phyloP scores from a whole-genome alignment of 2,329 filamentous ascomycete genomes.

The Penicillium sp. region DNA sequence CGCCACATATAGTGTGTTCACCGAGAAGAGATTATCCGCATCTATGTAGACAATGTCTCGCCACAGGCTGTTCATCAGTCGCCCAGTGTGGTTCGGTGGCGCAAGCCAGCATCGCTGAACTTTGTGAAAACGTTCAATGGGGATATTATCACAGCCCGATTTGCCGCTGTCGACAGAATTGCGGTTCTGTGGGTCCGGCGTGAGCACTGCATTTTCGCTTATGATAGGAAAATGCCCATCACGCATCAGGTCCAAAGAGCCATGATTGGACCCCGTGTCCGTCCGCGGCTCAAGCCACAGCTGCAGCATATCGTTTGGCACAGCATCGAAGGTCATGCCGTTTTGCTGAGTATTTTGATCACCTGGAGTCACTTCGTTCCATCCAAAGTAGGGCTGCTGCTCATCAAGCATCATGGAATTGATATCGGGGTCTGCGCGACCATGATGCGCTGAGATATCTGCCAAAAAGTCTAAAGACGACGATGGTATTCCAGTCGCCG shows the following conservation, averaged over 20 bases:
- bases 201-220: slow-evolving; percentile 30
- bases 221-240: slow-evolving; percentile 35
- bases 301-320: slow-evolving; percentile 43
- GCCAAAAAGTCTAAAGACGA: slow-evolving; percentile 51
- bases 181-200: slow-evolving; percentile 34
- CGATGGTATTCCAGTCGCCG: slow-evolving; percentile 39
- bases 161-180: slow-evolving; percentile 33
- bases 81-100: slow-evolving; percentile 44
- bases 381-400: slow-evolving; percentile 40
- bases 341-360: slow-evolving; percentile 33
- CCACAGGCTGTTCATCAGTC: slow-evolving; percentile 52
- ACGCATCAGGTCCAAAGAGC: slow-evolving; percentile 38
- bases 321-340: slow-evolving; percentile 32
- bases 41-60: slow-evolving; percentile 44
- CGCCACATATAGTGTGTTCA: slow-evolving; percentile 29
- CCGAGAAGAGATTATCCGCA: slow-evolving; percentile 50
- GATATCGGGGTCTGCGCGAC: slow-evolving; percentile 37
- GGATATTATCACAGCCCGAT: slow-evolving; percentile 37
- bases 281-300: slow-evolving; percentile 46
- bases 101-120: slow-evolving; percentile 53
- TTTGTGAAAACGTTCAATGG: slow-evolving; percentile 50
- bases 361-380: slow-evolving; percentile 36
- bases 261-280: slow-evolving; percentile 38
- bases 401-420: slow-evolving; percentile 39
- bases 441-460: slow-evolving; percentile 43